These are phyloP conservation scores for Colletotrichum scovillei DNA, from an alignment of 2,329 filamentous ascomycete species.

Conservation along the genomic window DNA sequence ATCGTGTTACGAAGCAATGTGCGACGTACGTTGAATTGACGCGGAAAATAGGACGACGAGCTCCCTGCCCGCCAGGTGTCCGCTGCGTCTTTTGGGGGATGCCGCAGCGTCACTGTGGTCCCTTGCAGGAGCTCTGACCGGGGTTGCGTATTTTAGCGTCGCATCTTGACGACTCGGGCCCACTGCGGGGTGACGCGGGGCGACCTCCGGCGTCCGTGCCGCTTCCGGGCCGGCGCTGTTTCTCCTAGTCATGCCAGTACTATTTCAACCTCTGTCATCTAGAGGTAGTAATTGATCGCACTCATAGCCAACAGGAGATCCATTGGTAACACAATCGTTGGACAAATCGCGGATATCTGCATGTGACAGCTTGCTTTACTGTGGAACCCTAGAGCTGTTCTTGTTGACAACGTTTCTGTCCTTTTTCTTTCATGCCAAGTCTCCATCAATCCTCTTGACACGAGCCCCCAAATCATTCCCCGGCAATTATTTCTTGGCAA, in stretches of 20 bases:
- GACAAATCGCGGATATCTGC: not conserved
- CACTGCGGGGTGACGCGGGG: constrained; percentile 31
- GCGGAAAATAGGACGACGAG: constrained; percentile 2
- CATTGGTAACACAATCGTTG: not conserved
- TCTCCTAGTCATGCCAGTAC: not conserved
- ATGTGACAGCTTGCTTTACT: not conserved
- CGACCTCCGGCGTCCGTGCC: not conserved
- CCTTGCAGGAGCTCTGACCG: constrained; percentile 35
- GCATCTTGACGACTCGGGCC: constrained; percentile 10
- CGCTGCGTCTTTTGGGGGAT: constrained; percentile 8
- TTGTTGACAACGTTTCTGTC: not conserved
- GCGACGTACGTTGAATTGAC: constrained; percentile 6
- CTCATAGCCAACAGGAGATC: not conserved
- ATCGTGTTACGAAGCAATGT: constrained; percentile 5
- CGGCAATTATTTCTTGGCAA: constrained; percentile 76
- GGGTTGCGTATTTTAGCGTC: constrained; percentile 16
- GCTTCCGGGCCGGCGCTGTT: not conserved
- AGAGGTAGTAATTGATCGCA: not conserved
- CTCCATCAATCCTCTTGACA: not conserved
- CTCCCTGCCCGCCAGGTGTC: constrained; percentile 30
- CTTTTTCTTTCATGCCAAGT: not conserved
- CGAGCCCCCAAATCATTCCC: no score
- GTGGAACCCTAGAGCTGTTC: not conserved
- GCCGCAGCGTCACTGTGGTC: constrained; percentile 26
- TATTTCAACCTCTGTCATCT: not conserved